These are phyloP conservation scores for Arthroderma sp. DNA, from an alignment of 2,329 filamentous ascomycete species.

Conservation along the genomic window DNA sequence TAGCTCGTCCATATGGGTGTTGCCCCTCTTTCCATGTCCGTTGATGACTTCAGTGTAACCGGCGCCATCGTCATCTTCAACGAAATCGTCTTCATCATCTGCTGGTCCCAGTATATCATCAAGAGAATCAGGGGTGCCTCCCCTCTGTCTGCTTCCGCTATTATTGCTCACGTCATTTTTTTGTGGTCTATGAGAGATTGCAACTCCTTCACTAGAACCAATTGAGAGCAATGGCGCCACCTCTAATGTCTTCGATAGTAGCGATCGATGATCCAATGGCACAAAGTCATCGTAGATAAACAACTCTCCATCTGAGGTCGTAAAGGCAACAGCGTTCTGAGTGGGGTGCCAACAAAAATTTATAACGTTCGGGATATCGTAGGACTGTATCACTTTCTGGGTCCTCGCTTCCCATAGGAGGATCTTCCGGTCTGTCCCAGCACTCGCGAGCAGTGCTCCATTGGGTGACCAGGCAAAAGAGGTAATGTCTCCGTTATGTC, in stretches of 20 bases:
- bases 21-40: conserved; percentile 50
- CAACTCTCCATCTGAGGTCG: conserved; percentile 81
- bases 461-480: conserved; percentile 90
- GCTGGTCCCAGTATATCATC: conserved; percentile 64
- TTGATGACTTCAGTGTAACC: conserved; percentile 64
- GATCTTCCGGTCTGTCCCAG: conserved; percentile 40
- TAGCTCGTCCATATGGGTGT: conserved; percentile 36
- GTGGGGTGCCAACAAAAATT: conserved; percentile 84
- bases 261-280: conserved; percentile 36
- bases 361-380: conserved; percentile 72
- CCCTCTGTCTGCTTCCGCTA: conserved; percentile 36
- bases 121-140: conserved; percentile 60
- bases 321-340: conserved; percentile 81
- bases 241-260: conserved; percentile 48
- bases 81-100: conserved; percentile 65
- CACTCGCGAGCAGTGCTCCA: conserved; percentile 66
- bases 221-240: conserved; percentile 80
- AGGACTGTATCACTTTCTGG: conserved; percentile 64
- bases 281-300: conserved; percentile 64
- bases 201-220: conserved; percentile 56
- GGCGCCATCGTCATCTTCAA: conserved; percentile 88
- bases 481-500: conserved; percentile 74
- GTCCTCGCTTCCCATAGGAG: conserved; percentile 79
- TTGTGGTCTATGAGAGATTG: conserved; percentile 48
- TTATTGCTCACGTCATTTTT: conserved; percentile 40